Evolutionary conservation across 2,329 filamentous ascomycete species (phyloP).

Genomic region (Colletotrichum echinochloae): DNA sequence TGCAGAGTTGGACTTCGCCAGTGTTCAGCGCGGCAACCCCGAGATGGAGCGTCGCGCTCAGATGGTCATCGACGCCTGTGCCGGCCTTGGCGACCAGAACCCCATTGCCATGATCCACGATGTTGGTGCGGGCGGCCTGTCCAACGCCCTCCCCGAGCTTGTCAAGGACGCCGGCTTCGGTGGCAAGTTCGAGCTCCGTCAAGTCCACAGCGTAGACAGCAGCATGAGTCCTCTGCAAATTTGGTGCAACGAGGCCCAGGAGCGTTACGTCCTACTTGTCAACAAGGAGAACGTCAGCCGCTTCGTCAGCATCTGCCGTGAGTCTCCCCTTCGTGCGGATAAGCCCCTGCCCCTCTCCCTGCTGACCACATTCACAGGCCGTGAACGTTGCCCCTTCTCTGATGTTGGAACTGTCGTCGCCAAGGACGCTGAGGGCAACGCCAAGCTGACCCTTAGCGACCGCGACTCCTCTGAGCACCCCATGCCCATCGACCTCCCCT

Average conservation of each 20-base stretch:
- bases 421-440: conserved; percentile 70
- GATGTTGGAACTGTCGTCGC: conserved; percentile 84
- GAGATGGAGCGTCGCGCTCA: conserved; percentile 96
- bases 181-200: conserved; percentile 92
- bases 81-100: conserved; percentile 83
- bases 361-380: conserved; percentile 57
- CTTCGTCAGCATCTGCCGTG: conserved; percentile 75
- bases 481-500: conserved; percentile 87
- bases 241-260: conserved; percentile 97
- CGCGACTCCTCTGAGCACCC: conserved; percentile 80
- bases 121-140: conserved; percentile 91
- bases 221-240: conserved; percentile 97
- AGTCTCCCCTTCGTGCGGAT: conserved; percentile 44
- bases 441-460: conserved; percentile 84
- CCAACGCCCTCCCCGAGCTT: conserved; percentile 79
- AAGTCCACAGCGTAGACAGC: conserved; percentile 89
- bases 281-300: conserved; percentile 83
- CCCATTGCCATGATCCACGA: conserved; percentile 98
- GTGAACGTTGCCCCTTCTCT: conserved; percentile 93
- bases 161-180: conserved; percentile 93
- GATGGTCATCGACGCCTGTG: conserved; percentile 97
- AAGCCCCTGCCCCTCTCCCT: neutral
- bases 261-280: conserved; percentile 93
- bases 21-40: conserved; percentile 95
- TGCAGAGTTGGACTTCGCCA: conserved; percentile 94